Evolutionary conservation across 306 rosid species (phyloP).

Genomic region (Rubus parviflorus): DNA sequence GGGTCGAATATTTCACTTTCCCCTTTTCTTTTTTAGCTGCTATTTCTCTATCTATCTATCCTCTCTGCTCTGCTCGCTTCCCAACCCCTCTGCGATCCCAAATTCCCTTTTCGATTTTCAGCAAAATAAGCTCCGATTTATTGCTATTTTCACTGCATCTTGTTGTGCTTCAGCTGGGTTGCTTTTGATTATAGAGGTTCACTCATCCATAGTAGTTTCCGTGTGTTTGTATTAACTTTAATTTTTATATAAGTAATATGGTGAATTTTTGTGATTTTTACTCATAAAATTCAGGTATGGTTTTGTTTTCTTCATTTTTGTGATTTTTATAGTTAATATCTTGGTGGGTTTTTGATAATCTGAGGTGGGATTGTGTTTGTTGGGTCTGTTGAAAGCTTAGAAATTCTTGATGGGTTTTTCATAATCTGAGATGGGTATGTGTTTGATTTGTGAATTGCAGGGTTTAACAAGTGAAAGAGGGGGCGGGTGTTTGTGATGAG

Average conservation of each 20-base stretch:
- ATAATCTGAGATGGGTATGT: constrained; percentile 23
- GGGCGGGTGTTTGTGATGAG: constrained; percentile 57
- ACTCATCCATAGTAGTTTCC: neutral
- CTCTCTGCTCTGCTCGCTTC: constrained; percentile 13
- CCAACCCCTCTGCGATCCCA: constrained; percentile 10
- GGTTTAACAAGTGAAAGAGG: constrained; percentile 31
- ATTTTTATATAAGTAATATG: neutral
- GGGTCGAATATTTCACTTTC: constrained; percentile 34
- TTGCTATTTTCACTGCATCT: neutral
- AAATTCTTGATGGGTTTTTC: constrained; percentile 12
- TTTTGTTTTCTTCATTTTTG: constrained; percentile 11
- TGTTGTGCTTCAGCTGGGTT: neutral
- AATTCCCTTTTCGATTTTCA: neutral
- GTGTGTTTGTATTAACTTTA: too few relatives aligned
- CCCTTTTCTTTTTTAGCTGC: constrained; percentile 13
- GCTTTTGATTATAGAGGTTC: constrained; percentile 19
- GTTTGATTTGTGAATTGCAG: constrained; percentile 37
- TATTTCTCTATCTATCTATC: constrained; percentile 6
- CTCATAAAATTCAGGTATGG: neutral
- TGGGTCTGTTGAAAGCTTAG: neutral
- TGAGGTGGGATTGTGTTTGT: neutral
- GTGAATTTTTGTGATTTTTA: neutral
- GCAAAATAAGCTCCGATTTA: constrained; percentile 2
- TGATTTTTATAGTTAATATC: neutral
- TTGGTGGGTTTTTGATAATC: constrained; percentile 20